These are phyloP conservation scores for Ophiostoma populinum DNA, from an alignment of 2,329 filamentous ascomycete genomes.

Conservation along the genomic window DNA sequence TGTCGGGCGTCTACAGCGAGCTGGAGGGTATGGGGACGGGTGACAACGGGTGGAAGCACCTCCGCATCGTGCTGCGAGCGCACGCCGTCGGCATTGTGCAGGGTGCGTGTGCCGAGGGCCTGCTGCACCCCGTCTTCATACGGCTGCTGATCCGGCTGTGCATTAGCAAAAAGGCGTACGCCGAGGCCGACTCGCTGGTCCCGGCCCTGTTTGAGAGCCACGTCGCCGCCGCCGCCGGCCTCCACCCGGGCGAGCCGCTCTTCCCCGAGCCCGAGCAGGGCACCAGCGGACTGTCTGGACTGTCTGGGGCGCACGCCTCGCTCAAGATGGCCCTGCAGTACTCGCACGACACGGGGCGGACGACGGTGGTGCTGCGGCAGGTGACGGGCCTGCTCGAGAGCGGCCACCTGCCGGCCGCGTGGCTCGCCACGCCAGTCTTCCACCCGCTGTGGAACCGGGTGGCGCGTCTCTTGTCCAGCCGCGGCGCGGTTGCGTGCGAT, in stretches of 20 bases:
- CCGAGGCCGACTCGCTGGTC: constrained; percentile 26
- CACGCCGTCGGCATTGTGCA: constrained; percentile 27
- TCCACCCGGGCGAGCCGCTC: neutral
- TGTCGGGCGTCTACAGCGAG: constrained; percentile 29
- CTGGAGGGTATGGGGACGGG: constrained; percentile 24
- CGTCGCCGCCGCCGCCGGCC: neutral
- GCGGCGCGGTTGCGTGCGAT: constrained; percentile 11
- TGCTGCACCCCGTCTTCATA: constrained; percentile 24
- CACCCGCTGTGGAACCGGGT: constrained; percentile 23
- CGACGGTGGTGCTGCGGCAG: constrained; percentile 20
- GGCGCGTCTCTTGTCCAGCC: constrained; percentile 19
- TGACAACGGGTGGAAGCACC: constrained; percentile 26
- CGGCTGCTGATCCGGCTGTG: constrained; percentile 26
- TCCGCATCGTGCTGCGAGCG: constrained; percentile 27
- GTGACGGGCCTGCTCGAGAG: constrained; percentile 20
- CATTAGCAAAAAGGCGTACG: constrained; percentile 17
- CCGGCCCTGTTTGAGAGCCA: constrained; percentile 15
- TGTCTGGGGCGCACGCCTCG: constrained; percentile 14
- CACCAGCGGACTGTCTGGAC: constrained; percentile 16
- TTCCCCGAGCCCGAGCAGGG: neutral
- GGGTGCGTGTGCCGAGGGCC: constrained; percentile 23
- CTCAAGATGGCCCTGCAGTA: constrained; percentile 14
- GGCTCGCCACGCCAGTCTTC: constrained; percentile 27
- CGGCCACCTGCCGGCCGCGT: constrained; percentile 21
- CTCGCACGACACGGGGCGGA: constrained; percentile 15